Base-by-base conservation (phyloP, 352 stramenopile species). In the Thraustotheca clavata region DNA sequence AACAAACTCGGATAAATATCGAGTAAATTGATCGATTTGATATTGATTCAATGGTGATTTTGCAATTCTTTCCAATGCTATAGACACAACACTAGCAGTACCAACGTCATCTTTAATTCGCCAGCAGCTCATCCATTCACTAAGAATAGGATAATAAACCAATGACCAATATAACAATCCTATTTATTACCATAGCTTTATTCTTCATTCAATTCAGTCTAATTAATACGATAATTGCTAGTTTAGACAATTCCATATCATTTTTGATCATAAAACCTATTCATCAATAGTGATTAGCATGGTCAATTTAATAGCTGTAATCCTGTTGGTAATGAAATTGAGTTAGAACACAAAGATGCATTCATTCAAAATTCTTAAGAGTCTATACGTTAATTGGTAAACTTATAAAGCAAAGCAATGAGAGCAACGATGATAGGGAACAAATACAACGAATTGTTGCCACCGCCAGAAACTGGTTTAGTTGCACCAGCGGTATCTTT, bases 1-100 rank as follows among this genome's bases (percentile, higher is more conserved):
- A 54, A 40, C 7, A 8, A 35, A 65, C 57, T 54, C 38, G 22
- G 57, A 24, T 26, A 65, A 27, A 32, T 65, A 65, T 3, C n/a
- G 8, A 1, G 39, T 39, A 14, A 65, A 39, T 16, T 41, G 38
- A 8, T 36, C 38, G 5, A 65, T 33, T 54, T 65, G 57, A 0
- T 29, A 3, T 35, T 40, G n/a, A 27, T 43, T 40, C 8, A 33
- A 31, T 2, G 22, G 35, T 11, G 27, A 9, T 22, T 27, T 49
- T 22, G 4, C 54, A 14, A 62, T 39, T 14, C 54, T 36, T 16
- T 49, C 27, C 18, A 62, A 50, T 16, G 54, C 54, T 14, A 34
- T 16, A 7, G n/a, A 4, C 3, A 62, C 34, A 8, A 62, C 54
- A 14, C 20, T 4, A 4, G 3, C 8, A 5, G 54, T 62, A 4